Evolutionary conservation across 2,329 filamentous ascomycete genomes (phyloP).

Genomic region (Aureobasidium subglaciale): DNA sequence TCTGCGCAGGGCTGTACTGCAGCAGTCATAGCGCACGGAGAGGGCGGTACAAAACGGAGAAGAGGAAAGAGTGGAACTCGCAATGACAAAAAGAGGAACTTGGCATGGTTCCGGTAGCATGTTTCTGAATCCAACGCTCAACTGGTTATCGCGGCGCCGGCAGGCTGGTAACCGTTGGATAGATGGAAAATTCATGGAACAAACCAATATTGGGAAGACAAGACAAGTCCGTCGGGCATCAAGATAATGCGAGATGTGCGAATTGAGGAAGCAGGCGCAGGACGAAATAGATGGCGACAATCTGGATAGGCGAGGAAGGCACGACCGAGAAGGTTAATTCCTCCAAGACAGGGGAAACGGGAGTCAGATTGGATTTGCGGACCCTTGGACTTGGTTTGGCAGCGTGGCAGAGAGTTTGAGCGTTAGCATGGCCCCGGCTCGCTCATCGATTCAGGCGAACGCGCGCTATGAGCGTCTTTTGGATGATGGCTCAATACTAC

Average conservation of each 20-base stretch:
- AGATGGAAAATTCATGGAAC: constrained; percentile 3
- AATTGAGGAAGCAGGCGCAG: not conserved
- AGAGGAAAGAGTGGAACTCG: constrained; percentile 6
- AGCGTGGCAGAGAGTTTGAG: too few species aligned
- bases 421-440: not conserved
- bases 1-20: constrained; percentile 7
- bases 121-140: constrained; percentile 9
- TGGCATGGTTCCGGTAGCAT: not conserved
- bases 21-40: not conserved
- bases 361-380: not conserved
- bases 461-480: constrained; percentile 2
- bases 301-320: not conserved
- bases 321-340: not conserved
- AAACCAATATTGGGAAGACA: not conserved
- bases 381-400: too few species aligned
- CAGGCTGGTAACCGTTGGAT: constrained; percentile 1
- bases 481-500: constrained; percentile 1
- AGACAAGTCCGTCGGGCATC: too few species aligned
- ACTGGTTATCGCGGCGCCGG: not conserved
- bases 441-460: not conserved
- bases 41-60: not conserved
- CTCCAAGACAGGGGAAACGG: not conserved
- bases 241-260: not conserved
- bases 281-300: not conserved
- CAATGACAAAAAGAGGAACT: constrained; percentile 9